phyloP scores from a whole-genome alignment of 192 early-diverging fungal species.

The Umbelopsis isabellina region DNA sequence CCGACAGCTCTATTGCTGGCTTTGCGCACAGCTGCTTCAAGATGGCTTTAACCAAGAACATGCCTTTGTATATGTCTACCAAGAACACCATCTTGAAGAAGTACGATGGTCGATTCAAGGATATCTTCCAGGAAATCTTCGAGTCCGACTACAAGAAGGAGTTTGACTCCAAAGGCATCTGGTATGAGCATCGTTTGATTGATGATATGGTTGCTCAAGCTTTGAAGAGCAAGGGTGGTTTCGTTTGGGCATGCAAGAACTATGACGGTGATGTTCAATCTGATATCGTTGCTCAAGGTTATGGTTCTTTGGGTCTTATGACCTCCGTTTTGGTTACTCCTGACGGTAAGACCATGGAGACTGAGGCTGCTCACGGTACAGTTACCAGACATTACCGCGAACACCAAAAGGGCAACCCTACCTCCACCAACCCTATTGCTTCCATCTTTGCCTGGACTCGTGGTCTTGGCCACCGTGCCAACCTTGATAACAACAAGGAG shows the following conservation, averaged over 20 bases:
- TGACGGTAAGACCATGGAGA: slow-evolving; percentile 88
- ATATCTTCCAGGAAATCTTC: slow-evolving; percentile 94
- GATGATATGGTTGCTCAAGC: slow-evolving; percentile 99
- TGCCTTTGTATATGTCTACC: slow-evolving; percentile 96
- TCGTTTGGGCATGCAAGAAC: slow-evolving; percentile 95
- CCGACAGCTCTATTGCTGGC: slow-evolving; percentile 83
- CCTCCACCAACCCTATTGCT: slow-evolving; percentile 97
- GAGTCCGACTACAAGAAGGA: slow-evolving; percentile 47
- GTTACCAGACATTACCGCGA: slow-evolving; percentile 92
- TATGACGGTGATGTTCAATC: slow-evolving; percentile 96
- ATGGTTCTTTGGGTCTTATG: slow-evolving; percentile 94
- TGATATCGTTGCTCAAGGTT: slow-evolving; percentile 93
- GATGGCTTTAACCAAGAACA: slow-evolving; percentile 86
- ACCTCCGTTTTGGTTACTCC: slow-evolving; percentile 92
- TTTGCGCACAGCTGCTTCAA: slow-evolving; percentile 96
- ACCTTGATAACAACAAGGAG: slow-evolving; percentile 82
- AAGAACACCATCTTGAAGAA: slow-evolving; percentile 98
- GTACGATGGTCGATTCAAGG: slow-evolving; percentile 99
- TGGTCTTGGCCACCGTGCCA: slow-evolving; percentile 92
- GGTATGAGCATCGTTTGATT: slow-evolving; percentile 98
- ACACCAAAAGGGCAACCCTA: slow-evolving; percentile 93
- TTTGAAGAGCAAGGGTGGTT: slow-evolving; percentile 90
- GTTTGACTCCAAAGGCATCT: slow-evolving; percentile 40
- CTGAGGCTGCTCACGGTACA: slow-evolving; percentile 96
- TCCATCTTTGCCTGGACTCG: slow-evolving; percentile 95